Base-by-base conservation (phyloP, 768 basidiomycete species). In the Boletus insuetus region DNA sequence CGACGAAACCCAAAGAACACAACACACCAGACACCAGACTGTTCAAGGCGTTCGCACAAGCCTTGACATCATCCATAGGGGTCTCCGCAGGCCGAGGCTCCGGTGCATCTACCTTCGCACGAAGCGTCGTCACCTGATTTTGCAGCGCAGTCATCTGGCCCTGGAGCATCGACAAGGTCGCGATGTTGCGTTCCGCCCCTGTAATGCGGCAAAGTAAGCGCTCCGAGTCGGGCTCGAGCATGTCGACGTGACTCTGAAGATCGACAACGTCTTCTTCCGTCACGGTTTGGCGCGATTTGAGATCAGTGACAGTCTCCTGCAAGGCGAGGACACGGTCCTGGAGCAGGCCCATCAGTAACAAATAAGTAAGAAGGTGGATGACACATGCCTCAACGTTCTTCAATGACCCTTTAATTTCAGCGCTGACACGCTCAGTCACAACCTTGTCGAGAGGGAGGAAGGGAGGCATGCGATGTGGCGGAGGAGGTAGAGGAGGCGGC, bases 21-120 rank as follows among this genome's bases (percentile, higher is more conserved):
- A 17, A 60, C 70, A 45, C 58, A 82, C 83, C 81, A 37, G 70
- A 69, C 12, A 80, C 70, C 10, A 82, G 64, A 39, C 64, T 69
- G 26, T 64, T 68, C 52, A 82, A 63, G 7, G 69, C 72, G 16
- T 67, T 57, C 13, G 77, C 69, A 55, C 68, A 73, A 13, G 69
- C 54, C 62, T 46, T 53, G 26, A 69, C 46, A 14, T 71, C 69
- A n/a, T 53, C 58, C 54, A 59, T 24, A 17, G 60, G 53, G 3
- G 51, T 35, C 26, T 58, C 68, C 12, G 38, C 37, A 9, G 43
- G 22, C 24, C 41, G 47, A 22, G 54, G n/a, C 19, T 64, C 56
- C 1, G 53, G 34, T 13, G 54, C 53, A 22, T 71, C 71, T 32
- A 63, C 29, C 53, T 38, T 68, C 16, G 40, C 55, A 14, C 59